Evolutionary conservation across 371 early-diverging fungal genomes (phyloP), one percentile per base, ranked within the genome.

Genomic region (Chytridium lagenaria): DNA sequence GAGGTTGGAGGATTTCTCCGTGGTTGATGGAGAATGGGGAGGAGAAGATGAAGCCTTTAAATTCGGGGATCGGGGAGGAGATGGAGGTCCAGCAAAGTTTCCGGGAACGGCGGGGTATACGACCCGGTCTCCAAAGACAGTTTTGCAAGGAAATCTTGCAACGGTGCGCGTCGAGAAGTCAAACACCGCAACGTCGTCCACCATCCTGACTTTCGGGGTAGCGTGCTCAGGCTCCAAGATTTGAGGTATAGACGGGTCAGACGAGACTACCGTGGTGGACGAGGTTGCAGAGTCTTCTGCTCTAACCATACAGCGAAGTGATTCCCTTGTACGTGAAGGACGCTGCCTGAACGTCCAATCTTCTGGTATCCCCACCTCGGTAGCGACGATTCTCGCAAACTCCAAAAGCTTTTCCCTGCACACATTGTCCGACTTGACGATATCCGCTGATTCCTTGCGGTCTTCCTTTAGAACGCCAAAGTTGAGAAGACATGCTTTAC

Each of bases 81-180:
- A 34, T 15, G 7, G 61, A 33, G 61, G 36, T 10, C 10, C 19
- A 44, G 19, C 7, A 44, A 19, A 44, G 19, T 7, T 12, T 44
- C 19, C 44, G 44, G 7, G 44, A 44, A n/a, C n/a, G 26, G 55
- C 30, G 7, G 36, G 61, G 36, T 34, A 37, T 28, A 26, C 34
- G 61, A 26, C 7, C 7, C 7, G 10, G 22, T 23, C 40, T 40
- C 66, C 66, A 37, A 66, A 16, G 36, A 5, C 3, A 12, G 36
- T 30, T 26, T 44, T 66, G 66, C 66, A 66, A 37, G 66, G 66
- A 16, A 40, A 2, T 33, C 26, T 23, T 37, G 49, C 66, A 16
- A 66, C 66, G 44, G 23, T 28, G 3, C 66, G 10, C 15, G 44
- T 66, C 22, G 66, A 66, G 44, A 66, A 66, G 44, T 66, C 66